These are phyloP conservation scores for Paracoccidioides brasiliensis DNA, from an alignment of 2,329 filamentous ascomycete species.

Conservation along the genomic window DNA sequence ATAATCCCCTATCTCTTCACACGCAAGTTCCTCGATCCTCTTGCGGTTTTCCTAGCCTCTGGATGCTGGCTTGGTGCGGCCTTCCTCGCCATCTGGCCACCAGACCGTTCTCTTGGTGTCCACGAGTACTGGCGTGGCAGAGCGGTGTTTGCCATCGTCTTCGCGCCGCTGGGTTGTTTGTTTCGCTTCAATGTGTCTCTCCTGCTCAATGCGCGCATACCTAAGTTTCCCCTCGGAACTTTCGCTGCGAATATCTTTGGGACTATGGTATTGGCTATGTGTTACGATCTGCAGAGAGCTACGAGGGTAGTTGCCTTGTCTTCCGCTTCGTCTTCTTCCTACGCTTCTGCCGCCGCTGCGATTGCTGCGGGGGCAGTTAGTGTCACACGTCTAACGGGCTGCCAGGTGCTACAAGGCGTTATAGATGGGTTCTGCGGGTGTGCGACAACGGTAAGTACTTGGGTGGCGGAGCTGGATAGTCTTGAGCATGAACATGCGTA, in stretches of 20 bases:
- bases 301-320: constrained; percentile 32
- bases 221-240: constrained; percentile 70
- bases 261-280: constrained; percentile 59
- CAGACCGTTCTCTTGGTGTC: constrained; percentile 33
- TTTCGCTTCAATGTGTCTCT: constrained; percentile 60
- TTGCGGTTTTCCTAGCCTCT: constrained; percentile 51
- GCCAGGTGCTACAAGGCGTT: constrained; percentile 54
- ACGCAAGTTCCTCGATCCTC: constrained; percentile 50
- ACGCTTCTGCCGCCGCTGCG: neutral
- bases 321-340: neutral
- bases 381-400: constrained; percentile 35
- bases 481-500: constrained; percentile 49
- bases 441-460: constrained; percentile 54
- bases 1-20: constrained; percentile 45
- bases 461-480: constrained; percentile 47
- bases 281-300: constrained; percentile 64
- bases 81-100: constrained; percentile 58
- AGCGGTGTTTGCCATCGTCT: constrained; percentile 63
- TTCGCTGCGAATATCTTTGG: constrained; percentile 72
- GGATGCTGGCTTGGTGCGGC: constrained; percentile 69
- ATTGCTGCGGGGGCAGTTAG: constrained; percentile 32
- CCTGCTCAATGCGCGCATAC: constrained; percentile 52
- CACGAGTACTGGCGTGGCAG: constrained; percentile 59
- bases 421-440: constrained; percentile 58
- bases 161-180: constrained; percentile 70